Base-by-base conservation (phyloP, 2,329 filamentous ascomycete genomes). In the Penicillium frequentans region DNA sequence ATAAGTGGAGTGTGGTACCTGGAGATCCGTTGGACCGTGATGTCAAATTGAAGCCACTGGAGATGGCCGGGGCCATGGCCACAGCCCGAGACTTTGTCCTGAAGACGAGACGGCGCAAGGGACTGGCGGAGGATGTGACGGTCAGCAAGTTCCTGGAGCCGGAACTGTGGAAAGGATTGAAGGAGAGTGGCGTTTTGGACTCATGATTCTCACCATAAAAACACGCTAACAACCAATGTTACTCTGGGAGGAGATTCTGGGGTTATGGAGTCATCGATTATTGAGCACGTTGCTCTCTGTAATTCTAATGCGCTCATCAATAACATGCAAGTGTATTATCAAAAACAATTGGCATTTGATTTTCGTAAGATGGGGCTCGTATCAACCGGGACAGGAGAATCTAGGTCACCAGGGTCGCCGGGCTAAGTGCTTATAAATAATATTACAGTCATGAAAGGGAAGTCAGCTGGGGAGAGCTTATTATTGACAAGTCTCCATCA, bases 81-180 rank as follows among this genome's bases (percentile, higher is more conserved):
- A 96, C 93, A 49, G 95, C 95, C 1, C 84, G 95, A 60, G 95
- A 99, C 75, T 98, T 99, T 75, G 93, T 98, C 53, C 84, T 98
- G 61, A 99, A 99, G 84, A 99, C 95, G 10, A 84, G 95, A 65
- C 82, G 92, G 69, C 85, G 95, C 65, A 99, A 99, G 83, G 95
- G 95, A 1, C 76, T 99, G 60, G 93, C 91, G 61, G 95, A 98
- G 80, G 95, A 98, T 74, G 91, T 98, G 42, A 93, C 90, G 29
- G 92, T 98, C 55, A 92, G 91, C 74, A 97, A 96, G 72, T 99
- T 98, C 77, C 79, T 99, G 63, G 95, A 99, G 79, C 91, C 92
- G 1, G 95, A 98, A 74, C 86, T 98, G 60, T 96, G 96, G 79
- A 87, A 89, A 73, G 90, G 86, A 64, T 77, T 98, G 70, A 90